Base-by-base conservation (phyloP, 257 asterid genomes). In the Lantana camara region DNA sequence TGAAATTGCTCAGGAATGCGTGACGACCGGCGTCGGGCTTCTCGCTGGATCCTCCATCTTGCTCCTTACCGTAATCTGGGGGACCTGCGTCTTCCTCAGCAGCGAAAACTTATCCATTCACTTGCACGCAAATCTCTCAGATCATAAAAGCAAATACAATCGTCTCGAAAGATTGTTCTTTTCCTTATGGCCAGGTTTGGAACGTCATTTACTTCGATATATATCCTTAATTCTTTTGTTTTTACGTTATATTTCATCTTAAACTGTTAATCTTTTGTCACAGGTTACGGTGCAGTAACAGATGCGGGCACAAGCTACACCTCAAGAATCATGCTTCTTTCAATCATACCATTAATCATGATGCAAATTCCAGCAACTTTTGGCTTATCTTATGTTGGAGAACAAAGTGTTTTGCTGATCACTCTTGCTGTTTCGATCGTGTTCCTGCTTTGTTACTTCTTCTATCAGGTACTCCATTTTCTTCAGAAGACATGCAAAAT, bases 1-100 rank as follows among this genome's bases (percentile, higher is more conserved):
- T 48, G 90, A 82, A 63, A 66, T 51, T 5, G 85, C 92, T 2
- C 78, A 87, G 22, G 92, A 79, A 57, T 79, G 75, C 48, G 80
- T 87, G 29, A 53, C 66, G 40, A 83, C 92, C 21, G 95, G 92
- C 24, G 86, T 84, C 8, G 95, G 90, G 38, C 64, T 87, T 60
- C 79, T 84, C 3, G 93, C 95, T 60, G 95, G 93, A 60, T 80
- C 95, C 27, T 80, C 92, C 3, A 85, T 82, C 66, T 66, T 84
- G 55, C 83, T 79, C 40, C 93, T 87, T 27, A 80, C 88, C 0
- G 9, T 85, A 34, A 17, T 84, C 14, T 84, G 92, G 92, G 92
- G 92, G 24, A 84, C 85, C 21, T 80, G 92, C 67, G 66, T 82
- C 9, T 44, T 84, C 13, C 70, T 85, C 61, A 88, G 75, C 17